Evolutionary conservation across 495 filamentous ascomycete genomes (phyloP).

Genomic region (Aspergillus heteromorphus): DNA sequence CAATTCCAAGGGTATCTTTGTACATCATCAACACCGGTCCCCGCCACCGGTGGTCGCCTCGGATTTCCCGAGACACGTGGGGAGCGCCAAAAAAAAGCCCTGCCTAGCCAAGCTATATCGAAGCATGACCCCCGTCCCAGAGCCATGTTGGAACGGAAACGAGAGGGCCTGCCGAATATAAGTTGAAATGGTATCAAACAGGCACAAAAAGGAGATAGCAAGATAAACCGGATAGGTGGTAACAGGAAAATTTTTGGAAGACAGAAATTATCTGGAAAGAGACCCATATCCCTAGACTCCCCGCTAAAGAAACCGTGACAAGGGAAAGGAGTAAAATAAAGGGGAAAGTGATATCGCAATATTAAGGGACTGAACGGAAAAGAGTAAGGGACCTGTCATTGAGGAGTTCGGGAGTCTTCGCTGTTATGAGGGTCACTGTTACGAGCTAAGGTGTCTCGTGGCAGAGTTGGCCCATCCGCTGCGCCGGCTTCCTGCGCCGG

Average conservation of each 20-base stretch:
- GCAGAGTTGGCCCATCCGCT: too few species aligned
- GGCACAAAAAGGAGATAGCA: not conserved
- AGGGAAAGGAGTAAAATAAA: too few species aligned
- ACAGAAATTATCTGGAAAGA: not conserved
- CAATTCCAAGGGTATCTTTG: not conserved
- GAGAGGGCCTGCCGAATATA: too few species aligned
- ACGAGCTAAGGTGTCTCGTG: too few species aligned
- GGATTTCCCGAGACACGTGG: not conserved
- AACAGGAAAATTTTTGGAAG: not conserved
- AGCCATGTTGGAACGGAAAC: too few species aligned
- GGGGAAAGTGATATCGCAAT: slow-evolving; percentile 1
- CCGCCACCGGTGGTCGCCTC: not conserved
- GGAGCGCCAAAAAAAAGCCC: not conserved
- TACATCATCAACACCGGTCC: not conserved
- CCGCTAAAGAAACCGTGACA: slow-evolving; percentile 15
- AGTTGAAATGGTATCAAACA: too few species aligned
- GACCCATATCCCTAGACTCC: slow-evolving; percentile 9
- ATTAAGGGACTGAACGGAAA: not conserved
- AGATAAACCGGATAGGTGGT: not conserved
- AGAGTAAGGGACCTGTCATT: not conserved
- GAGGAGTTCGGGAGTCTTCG: not conserved
- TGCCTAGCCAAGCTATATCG: not conserved
- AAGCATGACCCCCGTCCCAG: too few species aligned
- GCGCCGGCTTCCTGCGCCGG: too few species aligned
- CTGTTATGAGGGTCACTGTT: too few species aligned